Conservation (phyloP, 2,329 filamentous ascomycete genomes). For the Calcarisporium arbuscula region DNA sequence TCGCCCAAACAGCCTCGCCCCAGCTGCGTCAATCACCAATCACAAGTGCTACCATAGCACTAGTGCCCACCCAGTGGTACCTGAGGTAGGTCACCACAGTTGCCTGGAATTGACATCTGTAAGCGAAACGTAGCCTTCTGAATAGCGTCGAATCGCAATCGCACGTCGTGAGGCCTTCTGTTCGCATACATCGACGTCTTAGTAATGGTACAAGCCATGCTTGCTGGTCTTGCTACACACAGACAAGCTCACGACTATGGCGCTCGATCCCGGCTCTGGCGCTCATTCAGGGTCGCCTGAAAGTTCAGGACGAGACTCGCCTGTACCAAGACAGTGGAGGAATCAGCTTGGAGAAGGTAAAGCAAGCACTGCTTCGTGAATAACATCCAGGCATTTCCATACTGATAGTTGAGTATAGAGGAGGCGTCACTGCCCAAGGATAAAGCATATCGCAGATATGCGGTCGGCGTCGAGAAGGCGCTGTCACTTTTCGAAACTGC, state of each 20-base stretch:
- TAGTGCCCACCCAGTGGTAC: too few species aligned
- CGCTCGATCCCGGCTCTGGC: slow-evolving; percentile 53
- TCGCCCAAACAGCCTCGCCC: too few species aligned
- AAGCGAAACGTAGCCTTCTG: too few species aligned
- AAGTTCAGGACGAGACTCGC: slow-evolving; percentile 77
- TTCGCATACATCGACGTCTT: too few species aligned
- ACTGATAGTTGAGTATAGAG: slow-evolving; percentile 31
- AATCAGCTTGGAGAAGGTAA: slow-evolving; percentile 72
- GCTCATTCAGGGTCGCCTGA: slow-evolving; percentile 65
- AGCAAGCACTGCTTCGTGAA: background rate
- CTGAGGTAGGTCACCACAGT: too few species aligned
- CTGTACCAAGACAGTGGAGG: slow-evolving; percentile 68
- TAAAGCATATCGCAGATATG: slow-evolving; percentile 80
- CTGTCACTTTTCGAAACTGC: slow-evolving; percentile 86
- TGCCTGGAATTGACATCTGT: too few species aligned
- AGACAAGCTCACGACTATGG: slow-evolving; percentile 41
- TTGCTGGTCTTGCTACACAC: too few species aligned
- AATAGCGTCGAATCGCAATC: too few species aligned
- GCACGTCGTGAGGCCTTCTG: too few species aligned
- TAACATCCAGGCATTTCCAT: background rate
- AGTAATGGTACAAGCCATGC: too few species aligned
- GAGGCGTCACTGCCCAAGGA: slow-evolving; percentile 52
- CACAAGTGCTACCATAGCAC: too few species aligned
- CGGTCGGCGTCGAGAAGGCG: slow-evolving; percentile 77
- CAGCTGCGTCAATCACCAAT: too few species aligned